Conservation (phyloP, 768 basidiomycete genomes). For the Inosperma sp. region DNA sequence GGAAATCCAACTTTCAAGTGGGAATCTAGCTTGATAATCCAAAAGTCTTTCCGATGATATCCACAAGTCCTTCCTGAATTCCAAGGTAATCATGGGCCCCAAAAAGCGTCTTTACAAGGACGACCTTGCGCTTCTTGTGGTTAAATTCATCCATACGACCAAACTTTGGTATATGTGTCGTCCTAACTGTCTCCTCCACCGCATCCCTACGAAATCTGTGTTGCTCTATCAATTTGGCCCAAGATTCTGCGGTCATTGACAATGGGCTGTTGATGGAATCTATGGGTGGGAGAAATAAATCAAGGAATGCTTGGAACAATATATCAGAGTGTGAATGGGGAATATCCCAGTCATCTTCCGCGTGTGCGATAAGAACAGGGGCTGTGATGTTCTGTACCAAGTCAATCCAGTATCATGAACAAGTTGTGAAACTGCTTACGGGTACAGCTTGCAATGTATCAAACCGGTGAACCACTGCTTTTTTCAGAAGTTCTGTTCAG, state of each 20-base stretch:
- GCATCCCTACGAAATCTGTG: constrained; percentile 36
- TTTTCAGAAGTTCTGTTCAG: constrained; percentile 47
- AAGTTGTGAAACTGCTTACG: constrained; percentile 35
- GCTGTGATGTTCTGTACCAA: constrained; percentile 55
- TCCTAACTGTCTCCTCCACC: constrained; percentile 44
- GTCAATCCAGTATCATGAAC: neutral
- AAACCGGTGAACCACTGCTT: constrained; percentile 48
- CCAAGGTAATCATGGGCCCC: constrained; percentile 64
- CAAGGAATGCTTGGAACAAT: constrained; percentile 69
- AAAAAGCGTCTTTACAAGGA: constrained; percentile 54
- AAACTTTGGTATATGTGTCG: constrained; percentile 47
- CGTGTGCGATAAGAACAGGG: constrained; percentile 71
- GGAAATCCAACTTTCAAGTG: too few species aligned
- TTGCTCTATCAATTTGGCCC: constrained; percentile 38
- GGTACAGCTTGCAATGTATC: constrained; percentile 58
- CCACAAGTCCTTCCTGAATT: constrained; percentile 68
- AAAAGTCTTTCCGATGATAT: constrained; percentile 46
- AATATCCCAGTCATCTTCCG: constrained; percentile 76
- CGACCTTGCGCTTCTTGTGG: constrained; percentile 42
- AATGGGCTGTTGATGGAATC: constrained; percentile 27
- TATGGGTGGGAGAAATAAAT: constrained; percentile 52
- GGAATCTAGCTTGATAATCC: too few species aligned
- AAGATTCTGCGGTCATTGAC: constrained; percentile 34
- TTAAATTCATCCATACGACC: constrained; percentile 55
- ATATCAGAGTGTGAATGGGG: constrained; percentile 66